Percentiles rank a stretch among this genome's conserved stretches.
Evolutionary conservation across 768 basidiomycete genomes (phyloP).

Genomic region (Rhizopogon salebrosus): DNA sequence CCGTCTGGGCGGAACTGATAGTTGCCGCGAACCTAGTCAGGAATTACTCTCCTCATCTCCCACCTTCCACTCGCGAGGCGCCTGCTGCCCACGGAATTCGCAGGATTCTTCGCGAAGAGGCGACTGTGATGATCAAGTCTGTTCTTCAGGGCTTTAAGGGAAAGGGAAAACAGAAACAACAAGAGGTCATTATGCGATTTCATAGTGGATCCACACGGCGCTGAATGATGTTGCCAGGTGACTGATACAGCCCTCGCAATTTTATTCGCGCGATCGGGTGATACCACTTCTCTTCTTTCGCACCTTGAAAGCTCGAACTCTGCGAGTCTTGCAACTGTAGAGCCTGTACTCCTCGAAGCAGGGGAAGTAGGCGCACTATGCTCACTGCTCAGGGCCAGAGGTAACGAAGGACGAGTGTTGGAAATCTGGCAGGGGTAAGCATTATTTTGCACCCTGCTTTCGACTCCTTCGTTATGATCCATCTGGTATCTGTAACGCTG

Average conservation of each 20-base stretch:
- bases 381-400: not conserved
- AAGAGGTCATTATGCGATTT: conserved; percentile 51
- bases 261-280: conserved; percentile 20
- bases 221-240: conserved; percentile 55
- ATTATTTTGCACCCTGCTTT: not conserved
- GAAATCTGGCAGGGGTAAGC: conserved; percentile 22
- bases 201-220: conserved; percentile 57
- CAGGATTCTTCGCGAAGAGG: conserved; percentile 56
- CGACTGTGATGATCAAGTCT: conserved; percentile 68
- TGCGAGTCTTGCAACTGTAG: not conserved
- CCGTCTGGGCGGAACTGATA: conserved; percentile 60
- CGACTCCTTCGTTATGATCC: not conserved
- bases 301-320: not conserved
- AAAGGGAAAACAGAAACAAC: conserved; percentile 52
- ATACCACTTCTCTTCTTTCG: conserved; percentile 15
- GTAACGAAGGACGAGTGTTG: conserved; percentile 17
- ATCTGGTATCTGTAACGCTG: not conserved
- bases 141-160: conserved; percentile 64
- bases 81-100: conserved; percentile 68
- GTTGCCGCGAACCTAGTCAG: conserved; percentile 86
- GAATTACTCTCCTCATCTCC: conserved; percentile 87
- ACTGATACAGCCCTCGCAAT: conserved; percentile 32
- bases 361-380: not conserved
- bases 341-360: not conserved
- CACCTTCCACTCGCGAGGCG: conserved; percentile 40